Evolutionary conservation across 345 rosid species (phyloP).

Genomic region (Geranium brycei): DNA sequence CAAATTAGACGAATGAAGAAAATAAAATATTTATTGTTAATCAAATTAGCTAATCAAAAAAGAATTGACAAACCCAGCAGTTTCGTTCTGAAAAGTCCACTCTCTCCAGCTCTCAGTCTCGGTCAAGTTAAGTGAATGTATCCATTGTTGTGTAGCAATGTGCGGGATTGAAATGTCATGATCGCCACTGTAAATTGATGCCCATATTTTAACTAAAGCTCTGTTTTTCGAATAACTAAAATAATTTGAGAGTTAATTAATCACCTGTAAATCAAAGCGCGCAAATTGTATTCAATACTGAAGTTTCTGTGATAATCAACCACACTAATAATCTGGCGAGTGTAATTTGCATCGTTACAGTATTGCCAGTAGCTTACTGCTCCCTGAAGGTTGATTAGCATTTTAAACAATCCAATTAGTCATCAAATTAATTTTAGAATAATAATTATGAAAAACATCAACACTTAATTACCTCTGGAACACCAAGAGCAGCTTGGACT

Average conservation of each 20-base stretch:
- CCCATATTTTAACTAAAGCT: neutral
- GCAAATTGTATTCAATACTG: neutral
- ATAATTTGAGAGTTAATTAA: neutral
- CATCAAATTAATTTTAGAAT: neutral
- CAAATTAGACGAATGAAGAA: neutral
- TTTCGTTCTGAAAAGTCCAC: neutral
- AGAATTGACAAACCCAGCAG: neutral
- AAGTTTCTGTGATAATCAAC: neutral
- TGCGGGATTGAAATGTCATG: slow-evolving; percentile 1
- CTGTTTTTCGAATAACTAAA: neutral
- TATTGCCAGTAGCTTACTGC: neutral
- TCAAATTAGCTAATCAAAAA: neutral
- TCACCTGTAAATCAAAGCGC: neutral
- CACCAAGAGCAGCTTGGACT: neutral
- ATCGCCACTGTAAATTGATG: neutral
- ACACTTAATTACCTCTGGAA: neutral
- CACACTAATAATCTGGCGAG: neutral
- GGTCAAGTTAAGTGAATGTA: neutral
- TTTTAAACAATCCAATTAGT: neutral
- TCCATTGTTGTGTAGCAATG: neutral
- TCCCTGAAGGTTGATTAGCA: neutral
- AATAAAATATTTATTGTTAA: neutral
- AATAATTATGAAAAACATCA: neutral
- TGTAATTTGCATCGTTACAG: neutral
- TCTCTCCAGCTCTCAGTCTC: neutral